Evolutionary conservation across 495 filamentous ascomycete genomes (phyloP), one percentile per base, ranked within the genome.

Genomic region (Saxispiralis lemnorum): DNA sequence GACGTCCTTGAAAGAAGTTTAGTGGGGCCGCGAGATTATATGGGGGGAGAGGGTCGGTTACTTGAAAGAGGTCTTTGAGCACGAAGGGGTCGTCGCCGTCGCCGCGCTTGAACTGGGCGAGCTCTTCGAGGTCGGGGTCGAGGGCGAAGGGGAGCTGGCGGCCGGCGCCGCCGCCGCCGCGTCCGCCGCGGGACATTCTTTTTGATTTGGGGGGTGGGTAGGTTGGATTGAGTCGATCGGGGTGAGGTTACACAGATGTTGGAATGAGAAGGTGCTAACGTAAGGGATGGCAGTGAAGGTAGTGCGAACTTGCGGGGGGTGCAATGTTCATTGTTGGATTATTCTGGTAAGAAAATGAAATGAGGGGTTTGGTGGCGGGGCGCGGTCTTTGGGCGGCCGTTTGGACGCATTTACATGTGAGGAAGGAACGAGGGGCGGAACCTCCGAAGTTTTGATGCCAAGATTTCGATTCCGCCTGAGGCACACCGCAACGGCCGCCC

Each of bases 161-260:
- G n/a, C 34, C 34, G 38, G 13, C 19, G 38, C 38, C 18, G 13
- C 12, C 12, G 31, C 40, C 40, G 31, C 40, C 40, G 6, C 40
- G 40, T 33, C 40, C 40, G 10, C 40, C 40, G 28, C 40, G 40
- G 34, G 40, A 43, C 40, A 43, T 35, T n/a, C n/a, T 35, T 35
- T n/a, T 14, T 16, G 11, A 4, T 35, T 15, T 12, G 4, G 39
- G 30, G 6, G 2, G 37, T 18, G 14, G 14, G n/a, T 6, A 4
- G 37, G 5, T 18, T 5, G 37, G 37, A 9, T 17, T 39, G 3
- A 12, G 13, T n/a, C 6, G 3, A 12, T 6, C 13, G 4, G 4
- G n/a, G 34, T 35, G 13, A 35, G 34, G 12, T 35, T 12, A 13
- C 12, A 6, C 5, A 17, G 34, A 17, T 35, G 4, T 4, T 13